Conservation (phyloP, 2,329 filamentous ascomycete species). For the Fusarium secorum region DNA sequence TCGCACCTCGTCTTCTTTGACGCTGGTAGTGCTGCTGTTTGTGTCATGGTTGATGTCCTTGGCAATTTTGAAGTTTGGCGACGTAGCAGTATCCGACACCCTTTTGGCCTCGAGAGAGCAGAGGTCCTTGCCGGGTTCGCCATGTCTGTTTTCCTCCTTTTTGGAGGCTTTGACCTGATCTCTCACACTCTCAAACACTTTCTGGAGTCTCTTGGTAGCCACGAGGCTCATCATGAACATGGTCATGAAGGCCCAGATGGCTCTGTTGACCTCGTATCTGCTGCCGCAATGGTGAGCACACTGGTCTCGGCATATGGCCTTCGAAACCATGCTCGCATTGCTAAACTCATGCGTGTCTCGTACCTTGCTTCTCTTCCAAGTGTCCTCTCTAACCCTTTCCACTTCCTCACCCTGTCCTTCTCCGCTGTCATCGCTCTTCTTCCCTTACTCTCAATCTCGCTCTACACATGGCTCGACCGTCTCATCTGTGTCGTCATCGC, state of each 20-base stretch:
- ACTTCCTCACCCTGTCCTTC: constrained; percentile 91
- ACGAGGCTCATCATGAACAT: constrained; percentile 77
- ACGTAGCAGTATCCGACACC: constrained; percentile 88
- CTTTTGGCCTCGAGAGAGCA: constrained; percentile 89
- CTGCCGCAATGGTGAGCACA: constrained; percentile 83
- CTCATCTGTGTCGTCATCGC: constrained; percentile 83
- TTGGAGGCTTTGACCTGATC: constrained; percentile 95
- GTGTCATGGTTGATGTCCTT: constrained; percentile 90
- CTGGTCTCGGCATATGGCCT: constrained; percentile 86
- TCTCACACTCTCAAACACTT: constrained; percentile 93
- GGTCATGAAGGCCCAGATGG: constrained; percentile 72
- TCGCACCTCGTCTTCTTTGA: constrained; percentile 96
- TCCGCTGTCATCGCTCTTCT: constrained; percentile 81
- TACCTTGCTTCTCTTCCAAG: constrained; percentile 83
- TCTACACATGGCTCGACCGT: constrained; percentile 85
- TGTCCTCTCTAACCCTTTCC: constrained; percentile 92
- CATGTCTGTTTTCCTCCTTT: constrained; percentile 94
- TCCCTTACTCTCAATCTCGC: constrained; percentile 80
- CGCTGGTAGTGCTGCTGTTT: constrained; percentile 88
- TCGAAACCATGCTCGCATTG: constrained; percentile 90
- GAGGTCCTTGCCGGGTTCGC: constrained; percentile 96
- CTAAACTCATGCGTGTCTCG: constrained; percentile 86
- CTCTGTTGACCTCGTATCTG: constrained; percentile 80
- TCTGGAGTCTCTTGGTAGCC: constrained; percentile 69
- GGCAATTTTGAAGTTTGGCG: constrained; percentile 99